Percentiles rank a stretch among this genome's conserved stretches.
Evolutionary conservation across 306 rosid species (phyloP).

Genomic region (Trifolium pratense): DNA sequence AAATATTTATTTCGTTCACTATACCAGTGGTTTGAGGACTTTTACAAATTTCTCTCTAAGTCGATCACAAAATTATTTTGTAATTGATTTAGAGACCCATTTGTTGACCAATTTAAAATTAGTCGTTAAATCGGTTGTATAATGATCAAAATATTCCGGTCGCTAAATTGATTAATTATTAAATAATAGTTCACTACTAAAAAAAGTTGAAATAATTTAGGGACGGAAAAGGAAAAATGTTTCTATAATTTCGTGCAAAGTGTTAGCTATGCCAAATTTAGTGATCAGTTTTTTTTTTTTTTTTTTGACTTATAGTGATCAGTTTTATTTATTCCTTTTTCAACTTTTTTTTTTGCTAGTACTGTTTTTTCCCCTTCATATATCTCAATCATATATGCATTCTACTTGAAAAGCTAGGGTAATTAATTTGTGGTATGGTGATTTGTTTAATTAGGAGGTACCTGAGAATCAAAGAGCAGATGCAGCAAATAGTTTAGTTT

Average conservation of each 20-base stretch:
- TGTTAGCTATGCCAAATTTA: too few species aligned
- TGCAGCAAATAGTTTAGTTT: slow-evolving; percentile 92
- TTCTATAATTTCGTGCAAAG: too few species aligned
- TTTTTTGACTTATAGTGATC: too few species aligned
- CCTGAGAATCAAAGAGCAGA: slow-evolving; percentile 89
- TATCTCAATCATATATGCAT: not conserved
- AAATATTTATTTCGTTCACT: not conserved
- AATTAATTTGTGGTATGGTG: not conserved
- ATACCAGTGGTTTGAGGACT: not conserved
- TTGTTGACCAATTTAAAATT: not conserved
- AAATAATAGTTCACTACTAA: too few species aligned
- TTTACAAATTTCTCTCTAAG: not conserved
- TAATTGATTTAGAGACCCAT: not conserved
- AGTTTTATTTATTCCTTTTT: too few species aligned
- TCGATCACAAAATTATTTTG: not conserved
- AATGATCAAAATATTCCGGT: not conserved
- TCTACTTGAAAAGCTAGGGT: not conserved
- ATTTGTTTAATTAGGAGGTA: slow-evolving; percentile 67
- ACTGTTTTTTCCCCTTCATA: not conserved
- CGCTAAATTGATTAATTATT: not conserved
- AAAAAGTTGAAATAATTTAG: too few species aligned
- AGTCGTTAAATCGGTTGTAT: not conserved
- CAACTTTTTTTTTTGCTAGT: too few species aligned
- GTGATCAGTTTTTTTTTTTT: too few species aligned
- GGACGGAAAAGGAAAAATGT: too few species aligned